Base-by-base conservation (phyloP, 2,329 filamentous ascomycete species). In the Fusarium anthophilum region DNA sequence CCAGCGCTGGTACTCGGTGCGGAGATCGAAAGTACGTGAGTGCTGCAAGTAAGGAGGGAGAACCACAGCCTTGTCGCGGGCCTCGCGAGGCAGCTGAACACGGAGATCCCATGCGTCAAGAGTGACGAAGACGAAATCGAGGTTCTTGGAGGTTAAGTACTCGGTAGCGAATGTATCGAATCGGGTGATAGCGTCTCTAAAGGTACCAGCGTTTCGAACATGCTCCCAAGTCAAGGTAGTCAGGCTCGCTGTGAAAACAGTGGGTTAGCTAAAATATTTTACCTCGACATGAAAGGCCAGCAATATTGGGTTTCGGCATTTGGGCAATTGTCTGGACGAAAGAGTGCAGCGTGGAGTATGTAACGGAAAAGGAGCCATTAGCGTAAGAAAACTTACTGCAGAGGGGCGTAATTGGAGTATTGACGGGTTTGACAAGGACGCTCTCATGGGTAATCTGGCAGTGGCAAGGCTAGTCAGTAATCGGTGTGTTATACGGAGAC, bases 181-280 rank as follows among this genome's bases (percentile, higher is more conserved):
- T 78, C 94, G 94, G 84, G 93, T 94, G 86, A 99, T 93, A 77
- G 96, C 96, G 85, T 98, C 96, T 79, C 96, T 92, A 90, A 98
- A 99, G 77, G 95, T 96, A 77, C 96, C 96, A 82, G 96, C 96
- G 84, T 96, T 97, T 82, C 96, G 93, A 82, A 99, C 96, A 86
- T 99, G 96, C 84, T 99, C 96, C 96, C 96, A 99, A 62, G 96
- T 98, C 79, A 99, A 88, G 76, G 96, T 99, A 51, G 96, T 99
- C 83, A 99, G 88, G 86, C 95, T 98, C 82, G 96, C 95, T 98
- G 82, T 76, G 80, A 73, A 73, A 66, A 44, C 69, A 61, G 47
- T 47, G 26, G 41, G 66, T 79, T 73, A 79, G 75, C 50, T 59
- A 55, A 65, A 58, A 60, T 56, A 57, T 63, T 63, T 47, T 28